phyloP scores from a whole-genome alignment of 2,329 filamentous ascomycete species.

The Colletotrichum tanaceti region DNA sequence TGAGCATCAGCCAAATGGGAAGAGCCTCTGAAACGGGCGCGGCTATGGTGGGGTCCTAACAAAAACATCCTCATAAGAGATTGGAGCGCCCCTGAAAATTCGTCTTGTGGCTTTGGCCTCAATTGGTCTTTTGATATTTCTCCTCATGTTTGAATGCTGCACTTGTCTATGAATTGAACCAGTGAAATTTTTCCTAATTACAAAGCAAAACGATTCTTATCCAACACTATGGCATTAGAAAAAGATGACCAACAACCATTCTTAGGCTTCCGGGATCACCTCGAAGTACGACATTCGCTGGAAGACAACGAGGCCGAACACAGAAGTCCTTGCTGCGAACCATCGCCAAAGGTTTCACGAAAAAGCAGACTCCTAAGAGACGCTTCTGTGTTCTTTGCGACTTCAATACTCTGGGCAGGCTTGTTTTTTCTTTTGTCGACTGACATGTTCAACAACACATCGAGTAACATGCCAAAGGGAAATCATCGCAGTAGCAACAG shows the following conservation, averaged over 20 bases:
- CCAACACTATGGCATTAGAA: conserved; percentile 17
- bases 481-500: too few species aligned
- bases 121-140: too few species aligned
- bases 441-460: neutral
- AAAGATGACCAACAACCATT: conserved; percentile 32
- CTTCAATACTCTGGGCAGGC: conserved; percentile 43
- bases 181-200: too few species aligned
- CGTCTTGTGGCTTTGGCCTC: too few species aligned
- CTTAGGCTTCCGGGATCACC: conserved; percentile 28
- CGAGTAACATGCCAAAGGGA: neutral
- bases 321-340: neutral
- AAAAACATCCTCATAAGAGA: too few species aligned
- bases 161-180: too few species aligned
- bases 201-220: too few species aligned
- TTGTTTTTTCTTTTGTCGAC: conserved; percentile 38
- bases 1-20: neutral
- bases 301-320: neutral
- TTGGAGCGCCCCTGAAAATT: too few species aligned
- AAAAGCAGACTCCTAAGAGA: conserved; percentile 12
- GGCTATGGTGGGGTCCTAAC: too few species aligned
- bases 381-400: conserved; percentile 25
- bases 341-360: neutral
- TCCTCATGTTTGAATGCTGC: too few species aligned
- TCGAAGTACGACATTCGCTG: neutral
- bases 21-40: neutral